Percentiles rank a stretch among this genome's conserved stretches.
phyloP scores from a whole-genome alignment of 768 basidiomycete genomes.

The Pleurotus salmoneostramineus region DNA sequence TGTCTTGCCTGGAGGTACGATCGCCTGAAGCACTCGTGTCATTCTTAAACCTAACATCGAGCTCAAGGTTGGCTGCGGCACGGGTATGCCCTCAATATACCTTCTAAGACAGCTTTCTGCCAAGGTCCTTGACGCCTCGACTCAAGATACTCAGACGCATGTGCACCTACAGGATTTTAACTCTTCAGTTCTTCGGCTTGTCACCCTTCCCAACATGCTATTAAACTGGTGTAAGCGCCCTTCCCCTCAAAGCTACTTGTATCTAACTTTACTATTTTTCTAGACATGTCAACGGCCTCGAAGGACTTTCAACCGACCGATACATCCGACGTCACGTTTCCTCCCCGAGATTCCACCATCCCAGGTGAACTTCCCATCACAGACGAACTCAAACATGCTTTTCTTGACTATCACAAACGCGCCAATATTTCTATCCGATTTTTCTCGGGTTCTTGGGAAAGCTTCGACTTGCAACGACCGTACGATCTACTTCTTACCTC shows the following conservation, averaged over 20 bases:
- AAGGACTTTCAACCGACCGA: conserved; percentile 33
- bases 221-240: conserved; percentile 73
- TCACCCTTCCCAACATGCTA: conserved; percentile 76
- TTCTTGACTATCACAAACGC: conserved; percentile 51
- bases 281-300: conserved; percentile 64
- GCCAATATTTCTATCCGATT: conserved; percentile 64
- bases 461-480: conserved; percentile 36
- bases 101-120: conserved; percentile 55
- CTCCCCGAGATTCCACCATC: conserved; percentile 24
- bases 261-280: not conserved
- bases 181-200: conserved; percentile 68
- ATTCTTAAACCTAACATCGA: not conserved
- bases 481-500: conserved; percentile 83
- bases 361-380: conserved; percentile 67
- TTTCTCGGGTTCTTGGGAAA: conserved; percentile 80
- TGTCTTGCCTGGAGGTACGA: conserved; percentile 69
- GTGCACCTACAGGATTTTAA: conserved; percentile 95
- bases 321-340: conserved; percentile 20
- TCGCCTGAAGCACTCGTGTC: not conserved
- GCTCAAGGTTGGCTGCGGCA: conserved; percentile 86
- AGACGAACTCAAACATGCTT: conserved; percentile 57
- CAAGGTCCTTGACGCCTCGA: conserved; percentile 4
- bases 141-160: conserved; percentile 29
- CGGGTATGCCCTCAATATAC: conserved; percentile 78
- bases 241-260: not conserved